A percentile compares a stretch with the other conserved stretches of the same genome.
phyloP scores from a whole-genome alignment of 805 yeast species.

The Metschnikowia picachoensis region DNA sequence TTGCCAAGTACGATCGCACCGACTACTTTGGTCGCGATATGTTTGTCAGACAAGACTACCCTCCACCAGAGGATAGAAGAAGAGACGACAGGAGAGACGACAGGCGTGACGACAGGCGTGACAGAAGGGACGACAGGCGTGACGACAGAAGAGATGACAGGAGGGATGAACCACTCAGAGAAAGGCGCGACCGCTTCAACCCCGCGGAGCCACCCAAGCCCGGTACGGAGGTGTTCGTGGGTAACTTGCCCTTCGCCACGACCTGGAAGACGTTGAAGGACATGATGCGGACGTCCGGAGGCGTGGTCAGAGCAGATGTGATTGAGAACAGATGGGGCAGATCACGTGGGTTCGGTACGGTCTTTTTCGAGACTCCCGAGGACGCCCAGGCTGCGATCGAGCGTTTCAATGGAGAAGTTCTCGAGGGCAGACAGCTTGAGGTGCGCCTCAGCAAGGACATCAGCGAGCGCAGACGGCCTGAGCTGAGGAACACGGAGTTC shows the following conservation, averaged over 20 bases:
- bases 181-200: slow-evolving; percentile 13
- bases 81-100: slow-evolving; percentile 19
- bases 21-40: slow-evolving; percentile 70
- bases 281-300: slow-evolving; percentile 72
- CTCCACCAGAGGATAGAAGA: slow-evolving; percentile 57
- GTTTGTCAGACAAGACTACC: slow-evolving; percentile 87
- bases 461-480: slow-evolving; percentile 16
- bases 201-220: slow-evolving; percentile 24
- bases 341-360: slow-evolving; percentile 85
- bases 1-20: slow-evolving; percentile 62
- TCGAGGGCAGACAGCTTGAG: slow-evolving; percentile 75
- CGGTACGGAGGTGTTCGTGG: slow-evolving; percentile 65
- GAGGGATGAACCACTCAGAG: slow-evolving; percentile 14
- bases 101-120: slow-evolving; percentile 17
- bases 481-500: slow-evolving; percentile 48
- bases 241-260: slow-evolving; percentile 77
- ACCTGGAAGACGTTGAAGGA: slow-evolving; percentile 87
- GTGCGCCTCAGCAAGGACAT: slow-evolving; percentile 62
- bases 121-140: slow-evolving; percentile 8
- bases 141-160: slow-evolving; percentile 14
- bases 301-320: slow-evolving; percentile 79
- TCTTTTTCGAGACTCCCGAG: slow-evolving; percentile 59
- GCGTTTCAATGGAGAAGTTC: slow-evolving; percentile 60
- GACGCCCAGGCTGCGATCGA: slow-evolving; percentile 72
- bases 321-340: slow-evolving; percentile 62